These are phyloP conservation scores for Botrytis hyacinthi DNA, from an alignment of 2,329 filamentous ascomycete genomes.

Conservation along the genomic window DNA sequence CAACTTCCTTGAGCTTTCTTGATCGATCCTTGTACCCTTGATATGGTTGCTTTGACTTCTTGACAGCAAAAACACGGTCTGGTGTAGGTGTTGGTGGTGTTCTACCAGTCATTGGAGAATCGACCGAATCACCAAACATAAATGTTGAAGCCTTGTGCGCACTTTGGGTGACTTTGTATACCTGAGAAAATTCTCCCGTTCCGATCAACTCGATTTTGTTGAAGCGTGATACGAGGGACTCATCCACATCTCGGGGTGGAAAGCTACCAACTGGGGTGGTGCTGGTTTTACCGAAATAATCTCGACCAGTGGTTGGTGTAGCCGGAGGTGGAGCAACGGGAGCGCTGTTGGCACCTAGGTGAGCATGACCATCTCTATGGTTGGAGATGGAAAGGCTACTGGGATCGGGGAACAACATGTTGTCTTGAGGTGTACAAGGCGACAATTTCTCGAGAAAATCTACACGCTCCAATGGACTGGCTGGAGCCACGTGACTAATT, in stretches of 20 bases:
- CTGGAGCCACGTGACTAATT: slow-evolving; percentile 50
- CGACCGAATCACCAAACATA: slow-evolving; percentile 43
- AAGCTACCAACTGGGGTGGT: slow-evolving; percentile 70
- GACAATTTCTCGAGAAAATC: slow-evolving; percentile 51
- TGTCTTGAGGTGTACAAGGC: slow-evolving; percentile 77
- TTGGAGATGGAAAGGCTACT: slow-evolving; percentile 81
- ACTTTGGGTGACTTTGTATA: slow-evolving; percentile 70
- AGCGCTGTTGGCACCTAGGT: slow-evolving; percentile 39
- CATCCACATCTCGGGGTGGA: slow-evolving; percentile 72
- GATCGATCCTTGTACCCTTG: slow-evolving; percentile 77
- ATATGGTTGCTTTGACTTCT: slow-evolving; percentile 83
- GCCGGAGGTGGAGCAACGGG: slow-evolving; percentile 63
- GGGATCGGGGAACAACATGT: slow-evolving; percentile 72
- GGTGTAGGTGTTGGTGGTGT: slow-evolving; percentile 54
- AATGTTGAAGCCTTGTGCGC: slow-evolving; percentile 41
- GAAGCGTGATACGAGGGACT: slow-evolving; percentile 71
- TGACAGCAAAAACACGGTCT: slow-evolving; percentile 79
- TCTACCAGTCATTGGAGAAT: slow-evolving; percentile 48
- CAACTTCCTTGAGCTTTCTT: slow-evolving; percentile 79
- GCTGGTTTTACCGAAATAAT: slow-evolving; percentile 56
- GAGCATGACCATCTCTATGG: slow-evolving; percentile 41
- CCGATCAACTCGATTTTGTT: slow-evolving; percentile 77
- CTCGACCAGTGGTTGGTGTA: slow-evolving; percentile 69
- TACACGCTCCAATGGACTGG: slow-evolving; percentile 59
- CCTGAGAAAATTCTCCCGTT: slow-evolving; percentile 88